Evolutionary conservation across 352 stramenopile genomes (phyloP), one percentile per base, ranked within the genome.

Genomic region (Sclerospora graminicola): DNA sequence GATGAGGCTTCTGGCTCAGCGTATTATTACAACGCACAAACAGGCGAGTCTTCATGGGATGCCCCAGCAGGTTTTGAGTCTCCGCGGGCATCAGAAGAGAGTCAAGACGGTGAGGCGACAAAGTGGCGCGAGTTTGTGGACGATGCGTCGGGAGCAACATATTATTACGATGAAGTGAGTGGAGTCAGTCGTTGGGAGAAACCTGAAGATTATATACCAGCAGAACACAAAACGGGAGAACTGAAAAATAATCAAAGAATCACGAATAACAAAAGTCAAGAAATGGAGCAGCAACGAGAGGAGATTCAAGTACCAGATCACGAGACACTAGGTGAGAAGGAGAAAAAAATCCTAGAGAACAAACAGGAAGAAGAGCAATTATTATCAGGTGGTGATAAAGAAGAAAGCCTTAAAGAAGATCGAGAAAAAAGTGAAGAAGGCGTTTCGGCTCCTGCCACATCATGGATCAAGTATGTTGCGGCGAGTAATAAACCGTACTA

Each of bases 11-110:
- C 69, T n/a, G 43, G 65, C 13, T 59, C 63, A 23, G 28, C 59
- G 21, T 91, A 91, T 45, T 93, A 88, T 61, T 77, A 84, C 75
- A 93, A 91, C 39, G 28, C 38, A 13, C 34, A 37, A 38, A 88
- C 82, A 28, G 70, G 72, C 9, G 71, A 82, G 69, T 83, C 79
- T 9, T 80, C 65, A 7, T 93, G 82, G 82, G 69, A 84, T 19
- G 47, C 48, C 8, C 80, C 76, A 18, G 57, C 59, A 11, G 67
- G 60, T 2, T 79, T 68, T 11, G 51, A 49, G 15, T 30, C 56
- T 37, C 31, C 34, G 13, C n/a, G 33, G 15, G 21, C 4, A 31
- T 24, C 29, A 16, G 42, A 48, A 2, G 21, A 39, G 10, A 39
- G 30, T 31, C 5, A 41, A 8, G 8, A 48, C 14, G 5, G 24